These are phyloP conservation scores for Stenocarpella maydis DNA, from an alignment of 2,329 filamentous ascomycete genomes.

Conservation along the genomic window DNA sequence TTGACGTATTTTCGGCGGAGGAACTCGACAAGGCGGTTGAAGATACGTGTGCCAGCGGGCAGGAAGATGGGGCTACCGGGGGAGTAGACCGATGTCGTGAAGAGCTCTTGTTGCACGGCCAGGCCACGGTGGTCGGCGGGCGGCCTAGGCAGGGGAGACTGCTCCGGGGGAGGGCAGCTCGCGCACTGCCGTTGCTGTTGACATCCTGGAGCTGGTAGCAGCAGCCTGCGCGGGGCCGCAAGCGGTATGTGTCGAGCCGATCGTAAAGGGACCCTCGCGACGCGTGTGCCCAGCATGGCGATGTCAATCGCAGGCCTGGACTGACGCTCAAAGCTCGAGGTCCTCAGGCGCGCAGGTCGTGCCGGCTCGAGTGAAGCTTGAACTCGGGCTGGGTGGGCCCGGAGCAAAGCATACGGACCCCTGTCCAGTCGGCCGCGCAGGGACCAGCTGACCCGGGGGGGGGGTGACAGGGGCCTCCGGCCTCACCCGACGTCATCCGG, in stretches of 20 bases:
- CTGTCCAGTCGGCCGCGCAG: conserved; percentile 18
- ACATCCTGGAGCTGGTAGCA: background rate
- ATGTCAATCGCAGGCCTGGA: background rate
- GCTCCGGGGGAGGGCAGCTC: conserved; percentile 40
- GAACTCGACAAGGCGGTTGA: conserved; percentile 84
- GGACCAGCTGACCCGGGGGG: conserved; percentile 28
- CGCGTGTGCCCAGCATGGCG: conserved; percentile 42
- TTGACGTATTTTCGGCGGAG: conserved; percentile 83
- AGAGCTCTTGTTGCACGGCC: conserved; percentile 75
- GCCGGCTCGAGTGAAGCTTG: conserved; percentile 1
- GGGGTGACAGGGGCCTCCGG: conserved; percentile 15
- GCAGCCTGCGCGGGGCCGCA: background rate
- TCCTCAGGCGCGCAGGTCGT: background rate
- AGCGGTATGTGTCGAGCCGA: conserved; percentile 8
- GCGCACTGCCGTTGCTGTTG: conserved; percentile 42
- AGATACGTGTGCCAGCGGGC: conserved; percentile 81
- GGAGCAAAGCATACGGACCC: conserved; percentile 2
- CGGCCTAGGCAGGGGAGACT: conserved; percentile 39
- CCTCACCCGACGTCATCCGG: conserved; percentile 24
- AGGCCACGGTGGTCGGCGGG: conserved; percentile 66
- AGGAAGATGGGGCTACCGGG: conserved; percentile 87
- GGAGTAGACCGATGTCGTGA: conserved; percentile 80
- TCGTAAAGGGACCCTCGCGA: conserved; percentile 35
- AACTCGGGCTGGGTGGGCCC: conserved; percentile 5
- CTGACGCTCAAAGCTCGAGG: background rate